Percentiles rank a stretch among this genome's conserved stretches.
phyloP scores from a whole-genome alignment of 2,329 filamentous ascomycete species.

The Phoma sp. region DNA sequence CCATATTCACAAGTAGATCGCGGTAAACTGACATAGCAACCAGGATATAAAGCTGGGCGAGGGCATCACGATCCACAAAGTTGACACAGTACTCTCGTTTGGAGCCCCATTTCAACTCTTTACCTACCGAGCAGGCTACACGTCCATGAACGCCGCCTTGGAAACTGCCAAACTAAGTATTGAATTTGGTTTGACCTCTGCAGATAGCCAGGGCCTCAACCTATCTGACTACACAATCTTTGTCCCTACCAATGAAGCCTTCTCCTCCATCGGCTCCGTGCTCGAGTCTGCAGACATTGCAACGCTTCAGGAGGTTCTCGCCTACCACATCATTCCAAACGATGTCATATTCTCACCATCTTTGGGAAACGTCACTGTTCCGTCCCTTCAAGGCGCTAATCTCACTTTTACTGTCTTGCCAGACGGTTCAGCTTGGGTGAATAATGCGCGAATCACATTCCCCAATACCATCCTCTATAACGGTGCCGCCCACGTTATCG shows the following conservation, averaged over 20 bases:
- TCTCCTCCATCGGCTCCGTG: constrained; percentile 62
- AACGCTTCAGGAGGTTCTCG: constrained; percentile 33
- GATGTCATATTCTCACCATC: constrained; percentile 37
- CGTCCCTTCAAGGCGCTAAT: constrained; percentile 28
- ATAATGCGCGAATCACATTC: constrained; percentile 33
- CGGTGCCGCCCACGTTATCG: constrained; percentile 36
- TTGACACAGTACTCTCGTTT: constrained; percentile 37
- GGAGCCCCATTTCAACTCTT: constrained; percentile 38
- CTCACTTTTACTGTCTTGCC: constrained; percentile 34
- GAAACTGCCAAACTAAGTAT: constrained; percentile 31
- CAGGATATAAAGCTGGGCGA: constrained; percentile 38
- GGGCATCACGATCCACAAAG: constrained; percentile 37
- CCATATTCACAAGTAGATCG: neutral
- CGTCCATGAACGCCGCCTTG: constrained; percentile 32
- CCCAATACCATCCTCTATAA: constrained; percentile 37
- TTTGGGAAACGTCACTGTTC: constrained; percentile 34
- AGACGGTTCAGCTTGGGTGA: constrained; percentile 35
- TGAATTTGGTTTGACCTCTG: constrained; percentile 26
- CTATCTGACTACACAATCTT: constrained; percentile 77
- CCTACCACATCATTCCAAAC: constrained; percentile 37
- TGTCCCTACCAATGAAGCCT: constrained; percentile 77
- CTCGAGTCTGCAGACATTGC: constrained; percentile 25
- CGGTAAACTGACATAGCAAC: neutral
- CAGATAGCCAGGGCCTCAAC: constrained; percentile 28
- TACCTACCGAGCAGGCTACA: constrained; percentile 36